phyloP scores from a whole-genome alignment of 148 eudicot species.

The Bassia scoparia region DNA sequence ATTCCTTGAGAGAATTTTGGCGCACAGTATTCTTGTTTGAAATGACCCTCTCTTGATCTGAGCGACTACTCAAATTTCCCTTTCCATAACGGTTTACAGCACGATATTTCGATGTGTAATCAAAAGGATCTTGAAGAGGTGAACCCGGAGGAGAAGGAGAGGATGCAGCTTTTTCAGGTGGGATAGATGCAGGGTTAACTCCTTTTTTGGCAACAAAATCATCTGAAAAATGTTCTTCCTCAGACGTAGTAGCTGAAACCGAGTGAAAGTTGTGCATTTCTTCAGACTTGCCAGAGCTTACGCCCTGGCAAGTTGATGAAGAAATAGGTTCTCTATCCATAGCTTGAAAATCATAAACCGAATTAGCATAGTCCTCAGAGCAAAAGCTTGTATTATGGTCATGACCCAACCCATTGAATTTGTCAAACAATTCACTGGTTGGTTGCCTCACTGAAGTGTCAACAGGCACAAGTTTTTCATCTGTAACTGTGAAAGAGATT shows the following conservation, averaged over 20 bases:
- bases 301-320: conserved; percentile 36
- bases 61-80: conserved; percentile 58
- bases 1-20: conserved; percentile 56
- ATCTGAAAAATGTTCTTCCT: conserved; percentile 47
- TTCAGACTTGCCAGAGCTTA: conserved; percentile 46
- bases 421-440: conserved; percentile 30
- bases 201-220: conserved; percentile 31
- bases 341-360: conserved; percentile 69
- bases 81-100: conserved; percentile 50
- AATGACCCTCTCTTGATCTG: conserved; percentile 44
- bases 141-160: conserved; percentile 58
- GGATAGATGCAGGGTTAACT: conserved; percentile 32
- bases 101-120: conserved; percentile 51
- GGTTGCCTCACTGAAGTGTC: conserved; percentile 30
- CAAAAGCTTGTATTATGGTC: conserved; percentile 47
- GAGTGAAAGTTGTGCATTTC: conserved; percentile 45
- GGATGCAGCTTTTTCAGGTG: conserved; percentile 29
- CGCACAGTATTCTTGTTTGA: conserved; percentile 32
- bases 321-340: conserved; percentile 54
- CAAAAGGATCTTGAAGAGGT: conserved; percentile 67
- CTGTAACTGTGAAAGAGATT: conserved; percentile 42
- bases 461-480: conserved; percentile 56
- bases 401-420: conserved; percentile 27
- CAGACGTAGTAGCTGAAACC: conserved; percentile 51
- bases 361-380: conserved; percentile 75